Percentiles rank a stretch among this genome's conserved stretches.
phyloP scores from a whole-genome alignment of 1,284 basidiomycete genomes.

The Heterobasidion irregulare region DNA sequence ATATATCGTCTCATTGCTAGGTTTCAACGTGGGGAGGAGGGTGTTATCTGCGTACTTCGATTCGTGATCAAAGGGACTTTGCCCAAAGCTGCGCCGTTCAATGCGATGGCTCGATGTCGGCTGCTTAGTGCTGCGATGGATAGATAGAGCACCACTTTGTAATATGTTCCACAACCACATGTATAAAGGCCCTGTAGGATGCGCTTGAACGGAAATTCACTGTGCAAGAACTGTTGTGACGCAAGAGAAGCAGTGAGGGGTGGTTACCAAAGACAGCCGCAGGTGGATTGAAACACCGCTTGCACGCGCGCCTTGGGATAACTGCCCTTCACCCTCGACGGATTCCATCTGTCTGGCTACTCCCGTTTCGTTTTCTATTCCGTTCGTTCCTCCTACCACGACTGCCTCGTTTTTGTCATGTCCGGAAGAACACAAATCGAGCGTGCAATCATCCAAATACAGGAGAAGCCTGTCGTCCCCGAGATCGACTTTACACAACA shows the following conservation, averaged over 20 bases:
- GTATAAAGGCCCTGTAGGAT: too few relatives aligned
- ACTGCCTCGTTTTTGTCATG: background rate
- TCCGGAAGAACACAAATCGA: slow-evolving; percentile 39
- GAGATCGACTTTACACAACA: slow-evolving; percentile 87
- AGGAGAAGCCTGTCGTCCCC: slow-evolving; percentile 52
- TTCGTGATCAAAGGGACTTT: slow-evolving; percentile 22
- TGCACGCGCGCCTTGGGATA: background rate
- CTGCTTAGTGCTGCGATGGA: too few relatives aligned
- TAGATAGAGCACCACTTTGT: too few relatives aligned
- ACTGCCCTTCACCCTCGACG: background rate
- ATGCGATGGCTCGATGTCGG: too few relatives aligned
- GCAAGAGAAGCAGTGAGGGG: background rate
- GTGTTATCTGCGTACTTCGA: slow-evolving; percentile 77
- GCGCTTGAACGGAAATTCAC: background rate
- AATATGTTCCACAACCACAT: too few relatives aligned
- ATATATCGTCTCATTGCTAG: slow-evolving; percentile 81
- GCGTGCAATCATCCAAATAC: slow-evolving; percentile 69
- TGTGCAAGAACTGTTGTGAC: background rate
- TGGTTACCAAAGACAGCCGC: background rate
- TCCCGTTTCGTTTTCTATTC: background rate
- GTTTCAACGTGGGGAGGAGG: slow-evolving; percentile 82
- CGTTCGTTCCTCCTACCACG: background rate
- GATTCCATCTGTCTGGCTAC: background rate
- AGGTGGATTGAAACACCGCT: background rate
- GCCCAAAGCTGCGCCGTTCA: too few relatives aligned